These are phyloP conservation scores for Thalia dealbata DNA, from an alignment of 176 grass and related monocot genomes.

Conservation along the genomic window DNA sequence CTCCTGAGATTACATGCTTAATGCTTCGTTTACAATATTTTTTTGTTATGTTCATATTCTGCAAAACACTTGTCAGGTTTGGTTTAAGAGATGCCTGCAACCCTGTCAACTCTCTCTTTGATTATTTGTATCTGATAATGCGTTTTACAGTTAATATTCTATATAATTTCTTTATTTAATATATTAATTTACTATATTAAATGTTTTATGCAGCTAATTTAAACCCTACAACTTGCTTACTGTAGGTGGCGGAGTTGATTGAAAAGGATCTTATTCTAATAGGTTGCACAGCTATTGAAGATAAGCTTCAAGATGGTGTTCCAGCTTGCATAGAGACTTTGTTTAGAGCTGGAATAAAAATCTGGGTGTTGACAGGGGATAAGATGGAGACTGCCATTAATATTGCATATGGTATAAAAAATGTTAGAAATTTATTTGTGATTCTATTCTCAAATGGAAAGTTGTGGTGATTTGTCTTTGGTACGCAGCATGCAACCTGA, in stretches of 20 bases:
- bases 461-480: conserved; percentile 14
- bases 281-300: conserved; percentile 96
- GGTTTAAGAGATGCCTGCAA: not conserved
- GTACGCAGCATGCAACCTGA: conserved; percentile 81
- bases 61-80: not conserved
- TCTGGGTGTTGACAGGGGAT: conserved; percentile 98
- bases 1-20: not conserved
- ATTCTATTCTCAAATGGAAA: conserved; percentile 3
- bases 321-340: conserved; percentile 93
- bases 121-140: too few relatives aligned
- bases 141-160: too few relatives aligned
- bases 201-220: not conserved
- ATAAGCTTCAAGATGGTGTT: conserved; percentile 98
- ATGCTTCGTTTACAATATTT: not conserved
- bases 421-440: conserved; percentile 1
- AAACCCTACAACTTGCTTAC: conserved; percentile 5
- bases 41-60: not conserved
- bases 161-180: too few relatives aligned
- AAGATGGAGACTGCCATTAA: conserved; percentile 99
- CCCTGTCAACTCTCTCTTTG: not conserved
- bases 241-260: conserved; percentile 96
- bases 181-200: too few relatives aligned
- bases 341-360: conserved; percentile 94
- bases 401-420: conserved; percentile 82
- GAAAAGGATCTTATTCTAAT: conserved; percentile 83